Evolutionary conservation across 202 grass and related monocot genomes (phyloP), one percentile per base, ranked within the genome.

Genomic region (Eragrostis tef): DNA sequence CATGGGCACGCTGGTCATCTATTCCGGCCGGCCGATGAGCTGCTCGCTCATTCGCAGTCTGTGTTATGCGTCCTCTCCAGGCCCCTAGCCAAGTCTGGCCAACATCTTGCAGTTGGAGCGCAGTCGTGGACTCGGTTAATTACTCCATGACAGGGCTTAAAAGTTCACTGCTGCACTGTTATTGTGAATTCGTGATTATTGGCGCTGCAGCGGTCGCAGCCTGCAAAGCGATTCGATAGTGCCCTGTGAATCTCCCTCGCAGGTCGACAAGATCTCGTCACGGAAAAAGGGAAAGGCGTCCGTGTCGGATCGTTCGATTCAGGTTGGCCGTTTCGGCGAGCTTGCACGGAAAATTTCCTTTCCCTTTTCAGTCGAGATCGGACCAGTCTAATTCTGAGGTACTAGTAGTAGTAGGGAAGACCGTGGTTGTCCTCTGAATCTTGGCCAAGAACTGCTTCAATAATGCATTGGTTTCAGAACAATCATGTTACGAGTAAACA

Each of bases 241-340:
- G 29, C 29, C 29, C 29, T 1, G 29, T 31, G 29, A 31, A 69
- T 69, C 64, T 56, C 63, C 29, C 29, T 31, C 2, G 49, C 64
- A 68, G 63, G 7, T 70, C 34, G 51, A 69, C 78, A 59, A 13
- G 51, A 81, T 31, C 3, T 20, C 50, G 7, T 34, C 64, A 58
- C 64, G 49, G 50, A 17, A 70, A 79, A 80, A 31, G 29, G 29
- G 29, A 31, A 31, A 31, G 29, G 29, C 29, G 29, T 3, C 29
- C 29, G 29, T 31, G 29, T 31, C 29, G 29, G 29, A 31, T 31
- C 29, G 29, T 31, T 31, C 1, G 29, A 31, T 31, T 31, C 29
- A 31, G 29, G 29, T 31, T 31, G 29, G 29, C 29, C 3, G 29
- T 31, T 31, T 31, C 29, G 3, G 29, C 29, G 29, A 31, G 29